Conservation (phyloP, 768 basidiomycete genomes). For the Hysterangium stoloniferum region DNA sequence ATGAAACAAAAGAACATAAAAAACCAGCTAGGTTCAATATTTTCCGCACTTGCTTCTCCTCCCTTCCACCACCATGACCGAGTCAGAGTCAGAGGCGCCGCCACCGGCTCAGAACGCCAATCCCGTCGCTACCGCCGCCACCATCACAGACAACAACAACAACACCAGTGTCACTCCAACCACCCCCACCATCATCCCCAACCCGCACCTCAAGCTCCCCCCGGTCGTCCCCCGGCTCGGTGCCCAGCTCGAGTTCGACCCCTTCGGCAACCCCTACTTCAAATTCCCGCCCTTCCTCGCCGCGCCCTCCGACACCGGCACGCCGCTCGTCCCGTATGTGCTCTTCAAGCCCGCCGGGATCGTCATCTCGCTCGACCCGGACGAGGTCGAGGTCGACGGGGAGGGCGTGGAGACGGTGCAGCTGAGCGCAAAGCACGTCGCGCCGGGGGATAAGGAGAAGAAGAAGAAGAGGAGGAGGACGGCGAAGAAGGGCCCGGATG, state of each 20-base stretch:
- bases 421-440: constrained; percentile 44
- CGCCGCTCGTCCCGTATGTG: constrained; percentile 44
- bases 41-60: too few relatives aligned
- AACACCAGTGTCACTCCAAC: too few relatives aligned
- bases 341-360: constrained; percentile 53
- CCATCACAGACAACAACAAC: too few relatives aligned
- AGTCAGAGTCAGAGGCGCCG: too few relatives aligned
- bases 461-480: constrained; percentile 37
- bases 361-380: constrained; percentile 34
- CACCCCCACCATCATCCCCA: too few relatives aligned
- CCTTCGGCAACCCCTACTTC: constrained; percentile 16
- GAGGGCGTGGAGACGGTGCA: constrained; percentile 59
- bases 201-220: neutral
- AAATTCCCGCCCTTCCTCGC: constrained; percentile 43
- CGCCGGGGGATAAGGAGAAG: constrained; percentile 49
- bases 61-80: too few relatives aligned
- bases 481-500: constrained; percentile 11
- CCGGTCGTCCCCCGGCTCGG: neutral
- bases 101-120: too few relatives aligned
- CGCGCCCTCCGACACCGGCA: constrained; percentile 21
- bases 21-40: too few relatives aligned
- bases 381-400: constrained; percentile 49
- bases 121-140: too few relatives aligned
- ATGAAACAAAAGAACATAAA: too few relatives aligned
- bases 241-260: constrained; percentile 10